phyloP scores from a whole-genome alignment of 2,329 filamentous ascomycete genomes.

The Hypoxylon sp. region DNA sequence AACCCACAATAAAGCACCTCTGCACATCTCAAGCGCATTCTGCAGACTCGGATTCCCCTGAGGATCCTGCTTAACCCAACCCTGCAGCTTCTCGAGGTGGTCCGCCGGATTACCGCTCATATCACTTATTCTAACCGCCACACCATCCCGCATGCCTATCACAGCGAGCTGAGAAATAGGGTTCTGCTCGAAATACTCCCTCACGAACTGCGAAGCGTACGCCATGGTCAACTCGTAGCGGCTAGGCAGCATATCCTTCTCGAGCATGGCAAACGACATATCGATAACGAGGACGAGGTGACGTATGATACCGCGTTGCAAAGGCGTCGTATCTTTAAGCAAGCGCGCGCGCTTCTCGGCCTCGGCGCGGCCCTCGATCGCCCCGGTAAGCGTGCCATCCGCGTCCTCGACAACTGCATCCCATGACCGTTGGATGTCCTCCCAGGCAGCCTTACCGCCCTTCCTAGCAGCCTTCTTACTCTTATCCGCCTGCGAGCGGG shows the following conservation, averaged over 20 bases:
- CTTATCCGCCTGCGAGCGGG: slow-evolving; percentile 47
- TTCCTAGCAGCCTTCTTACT: slow-evolving; percentile 53
- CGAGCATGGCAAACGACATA: slow-evolving; percentile 91
- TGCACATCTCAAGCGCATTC: slow-evolving; percentile 95
- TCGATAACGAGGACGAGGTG: slow-evolving; percentile 93
- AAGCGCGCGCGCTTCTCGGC: slow-evolving; percentile 85
- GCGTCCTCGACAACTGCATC: slow-evolving; percentile 82
- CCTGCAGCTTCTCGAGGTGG: slow-evolving; percentile 82
- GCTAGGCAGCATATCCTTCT: slow-evolving; percentile 93
- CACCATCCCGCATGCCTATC: slow-evolving; percentile 91
- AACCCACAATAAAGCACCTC: slow-evolving; percentile 85
- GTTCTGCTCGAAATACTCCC: slow-evolving; percentile 98
- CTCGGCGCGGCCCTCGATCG: slow-evolving; percentile 80
- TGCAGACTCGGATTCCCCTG: slow-evolving; percentile 86
- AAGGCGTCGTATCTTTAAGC: slow-evolving; percentile 91
- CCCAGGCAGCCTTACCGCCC: slow-evolving; percentile 69
- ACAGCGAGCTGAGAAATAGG: slow-evolving; percentile 96
- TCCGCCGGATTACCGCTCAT: slow-evolving; percentile 92
- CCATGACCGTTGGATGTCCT: slow-evolving; percentile 76
- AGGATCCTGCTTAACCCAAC: slow-evolving; percentile 74
- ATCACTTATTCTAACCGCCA: slow-evolving; percentile 87
- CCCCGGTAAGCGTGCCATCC: slow-evolving; percentile 80
- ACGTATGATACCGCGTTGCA: slow-evolving; percentile 98
- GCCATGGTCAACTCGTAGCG: slow-evolving; percentile 85
- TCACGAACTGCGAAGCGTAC: slow-evolving; percentile 88